Conservation (phyloP, 495 filamentous ascomycete species). For the Hypoxylon cercidicola region DNA sequence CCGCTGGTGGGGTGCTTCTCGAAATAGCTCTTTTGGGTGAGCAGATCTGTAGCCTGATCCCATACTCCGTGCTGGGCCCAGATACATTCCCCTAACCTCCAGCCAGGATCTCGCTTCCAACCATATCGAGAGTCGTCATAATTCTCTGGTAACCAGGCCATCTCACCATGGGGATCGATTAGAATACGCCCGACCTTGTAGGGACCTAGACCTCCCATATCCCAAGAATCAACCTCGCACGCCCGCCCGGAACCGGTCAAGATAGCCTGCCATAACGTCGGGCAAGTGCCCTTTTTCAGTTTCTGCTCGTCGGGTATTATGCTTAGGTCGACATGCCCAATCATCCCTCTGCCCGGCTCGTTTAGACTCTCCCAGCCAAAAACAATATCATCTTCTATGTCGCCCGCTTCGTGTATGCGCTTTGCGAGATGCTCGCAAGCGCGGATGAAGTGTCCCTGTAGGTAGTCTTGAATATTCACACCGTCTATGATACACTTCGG, state of each 20-base stretch:
- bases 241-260: conserved; percentile 88
- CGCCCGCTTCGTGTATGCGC: conserved; percentile 89
- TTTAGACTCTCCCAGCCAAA: conserved; percentile 97
- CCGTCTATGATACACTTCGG: conserved; percentile 96
- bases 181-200: conserved; percentile 85
- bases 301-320: conserved; percentile 88
- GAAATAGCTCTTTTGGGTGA: conserved; percentile 91
- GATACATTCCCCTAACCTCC: conserved; percentile 91
- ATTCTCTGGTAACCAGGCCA: conserved; percentile 80
- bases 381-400: conserved; percentile 84
- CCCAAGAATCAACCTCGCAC: conserved; percentile 90
- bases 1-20: conserved; percentile 75
- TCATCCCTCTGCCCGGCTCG: conserved; percentile 89
- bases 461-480: conserved; percentile 94
- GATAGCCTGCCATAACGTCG: conserved; percentile 94
- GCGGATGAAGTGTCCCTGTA: conserved; percentile 85
- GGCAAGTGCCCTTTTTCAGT: conserved; percentile 90
- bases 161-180: conserved; percentile 87
- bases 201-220: conserved; percentile 90
- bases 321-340: conserved; percentile 86
- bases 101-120: conserved; percentile 85
- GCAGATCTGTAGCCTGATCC: conserved; percentile 81
- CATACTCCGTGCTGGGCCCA: conserved; percentile 98
- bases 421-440: conserved; percentile 83
- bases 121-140: conserved; percentile 90